Base-by-base conservation (phyloP, 257 asterid species). In the Knoxia roxburghii region DNA sequence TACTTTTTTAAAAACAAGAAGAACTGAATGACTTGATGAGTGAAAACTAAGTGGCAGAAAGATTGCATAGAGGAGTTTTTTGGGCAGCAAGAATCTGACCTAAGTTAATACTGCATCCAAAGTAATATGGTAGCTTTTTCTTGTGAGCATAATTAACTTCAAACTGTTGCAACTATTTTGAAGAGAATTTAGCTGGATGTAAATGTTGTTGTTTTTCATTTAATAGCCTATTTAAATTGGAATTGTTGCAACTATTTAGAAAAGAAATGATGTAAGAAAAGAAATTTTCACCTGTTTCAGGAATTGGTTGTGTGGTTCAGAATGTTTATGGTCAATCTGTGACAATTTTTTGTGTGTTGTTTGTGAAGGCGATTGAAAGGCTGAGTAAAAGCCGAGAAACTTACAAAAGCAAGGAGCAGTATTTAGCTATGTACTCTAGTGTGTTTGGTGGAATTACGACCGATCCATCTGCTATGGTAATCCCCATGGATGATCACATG, bases 401-500 rank as follows among this genome's bases (percentile, higher is more conserved):
- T 45, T 77, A 81, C 48, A 77, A 75, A 72, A 76, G 94, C 80
- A 85, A 86, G 77, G 91, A 88, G 68, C 78, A 74, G 64, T 93
- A 85, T 77, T 46, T 85, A 76, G 97, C 99, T 24, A 88, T 93
- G 96, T 93, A 85, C 72, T 93, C 99, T 0, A 93, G 95, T 79
- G 71, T 88, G 71, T 86, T 74, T 70, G 95, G 92, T 55, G 99
- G 97, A 68, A 90, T 93, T 72, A 88, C 94, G 29, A 85, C 88
- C 2, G 97, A 93, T 81, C 88, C 91, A 69, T 78, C 87, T 32
- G 91, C 94, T 26, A 93, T 93, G 99, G 82, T 93, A 66, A 81
- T 93, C 75, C 97, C 99, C 4, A 77, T 93, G 83, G 99, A 93
- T 72, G 99, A 93, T 65, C 99, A 93, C 83, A 86, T 93, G 79